Evolutionary conservation across 192 early-diverging fungal genomes (phyloP).

Genomic region (Umbelopsis ramanniana): DNA sequence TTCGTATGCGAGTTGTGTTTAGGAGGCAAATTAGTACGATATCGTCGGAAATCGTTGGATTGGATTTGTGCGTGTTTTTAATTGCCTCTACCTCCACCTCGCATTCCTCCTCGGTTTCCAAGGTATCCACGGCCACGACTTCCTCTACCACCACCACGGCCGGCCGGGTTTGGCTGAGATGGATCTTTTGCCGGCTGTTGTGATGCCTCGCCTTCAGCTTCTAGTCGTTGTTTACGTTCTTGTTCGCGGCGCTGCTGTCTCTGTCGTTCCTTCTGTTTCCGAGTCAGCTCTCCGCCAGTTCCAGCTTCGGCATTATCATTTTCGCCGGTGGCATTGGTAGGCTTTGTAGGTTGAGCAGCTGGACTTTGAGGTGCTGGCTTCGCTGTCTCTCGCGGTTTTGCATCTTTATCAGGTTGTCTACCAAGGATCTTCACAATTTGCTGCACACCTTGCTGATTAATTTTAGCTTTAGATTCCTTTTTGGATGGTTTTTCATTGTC

Average conservation of each 20-base stretch:
- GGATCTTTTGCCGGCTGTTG: neutral
- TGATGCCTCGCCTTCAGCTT: neutral
- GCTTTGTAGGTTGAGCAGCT: neutral
- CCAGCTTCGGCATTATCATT: neutral
- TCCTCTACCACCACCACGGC: neutral
- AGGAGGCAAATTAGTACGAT: neutral
- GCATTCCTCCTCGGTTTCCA: slow-evolving; percentile 16
- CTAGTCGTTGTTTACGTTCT: slow-evolving; percentile 9
- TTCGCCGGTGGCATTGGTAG: neutral
- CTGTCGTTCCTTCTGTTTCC: slow-evolving; percentile 6
- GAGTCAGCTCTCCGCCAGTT: neutral
- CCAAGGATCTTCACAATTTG: slow-evolving; percentile 31
- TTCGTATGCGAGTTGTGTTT: neutral
- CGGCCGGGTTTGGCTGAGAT: neutral
- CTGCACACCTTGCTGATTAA: slow-evolving; percentile 16
- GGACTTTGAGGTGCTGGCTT: neutral
- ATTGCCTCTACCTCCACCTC: slow-evolving; percentile 20
- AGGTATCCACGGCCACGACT: slow-evolving; percentile 22
- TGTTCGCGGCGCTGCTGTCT: slow-evolving; percentile 18
- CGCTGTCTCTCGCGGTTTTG: neutral
- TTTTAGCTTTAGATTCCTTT: slow-evolving; percentile 14
- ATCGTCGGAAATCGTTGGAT: neutral
- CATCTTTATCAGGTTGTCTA: slow-evolving; percentile 15
- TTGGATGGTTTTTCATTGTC: neutral
- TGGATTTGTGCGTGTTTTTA: neutral